A percentile compares a stretch with the other conserved stretches of the same genome.
These are phyloP conservation scores for Xylaria sp. DNA, from an alignment of 2,329 filamentous ascomycete species.

Conservation along the genomic window DNA sequence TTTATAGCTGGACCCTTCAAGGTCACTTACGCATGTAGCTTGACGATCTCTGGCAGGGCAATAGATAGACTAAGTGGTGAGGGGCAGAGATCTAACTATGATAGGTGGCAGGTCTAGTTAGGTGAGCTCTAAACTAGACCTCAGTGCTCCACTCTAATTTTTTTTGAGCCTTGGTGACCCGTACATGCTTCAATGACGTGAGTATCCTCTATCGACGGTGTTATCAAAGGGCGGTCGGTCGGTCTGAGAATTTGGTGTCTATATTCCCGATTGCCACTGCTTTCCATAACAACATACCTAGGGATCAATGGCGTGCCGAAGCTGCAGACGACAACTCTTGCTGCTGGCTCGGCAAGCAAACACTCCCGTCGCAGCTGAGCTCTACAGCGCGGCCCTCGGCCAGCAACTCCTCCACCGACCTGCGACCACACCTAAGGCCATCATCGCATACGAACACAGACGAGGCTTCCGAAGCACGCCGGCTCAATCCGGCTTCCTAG, in stretches of 20 bases:
- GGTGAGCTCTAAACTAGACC: background rate
- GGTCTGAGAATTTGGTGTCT: slow-evolving; percentile 30
- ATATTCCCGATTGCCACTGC: background rate
- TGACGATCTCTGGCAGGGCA: too few species aligned
- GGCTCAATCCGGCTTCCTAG: slow-evolving; percentile 45
- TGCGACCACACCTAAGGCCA: slow-evolving; percentile 13
- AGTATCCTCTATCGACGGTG: slow-evolving; percentile 24
- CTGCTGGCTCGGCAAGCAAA: slow-evolving; percentile 46
- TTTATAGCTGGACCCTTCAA: too few species aligned
- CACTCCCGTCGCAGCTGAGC: slow-evolving; percentile 37
- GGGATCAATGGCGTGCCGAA: slow-evolving; percentile 60
- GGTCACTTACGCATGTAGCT: too few species aligned
- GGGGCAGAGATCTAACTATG: too few species aligned
- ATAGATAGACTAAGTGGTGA: too few species aligned
- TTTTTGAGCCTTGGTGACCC: slow-evolving; percentile 25
- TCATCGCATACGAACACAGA: slow-evolving; percentile 37
- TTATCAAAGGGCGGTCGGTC: background rate
- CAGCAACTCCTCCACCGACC: slow-evolving; percentile 28
- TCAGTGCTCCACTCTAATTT: slow-evolving; percentile 17
- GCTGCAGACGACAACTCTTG: slow-evolving; percentile 58
- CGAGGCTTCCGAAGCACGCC: slow-evolving; percentile 55
- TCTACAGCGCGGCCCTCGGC: slow-evolving; percentile 36
- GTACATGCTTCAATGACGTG: slow-evolving; percentile 42
- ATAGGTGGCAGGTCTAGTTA: too few species aligned
- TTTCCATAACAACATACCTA: slow-evolving; percentile 1